Conservation (phyloP, 805 yeast genomes). For the Wickerhamomyces sydowiorum region DNA sequence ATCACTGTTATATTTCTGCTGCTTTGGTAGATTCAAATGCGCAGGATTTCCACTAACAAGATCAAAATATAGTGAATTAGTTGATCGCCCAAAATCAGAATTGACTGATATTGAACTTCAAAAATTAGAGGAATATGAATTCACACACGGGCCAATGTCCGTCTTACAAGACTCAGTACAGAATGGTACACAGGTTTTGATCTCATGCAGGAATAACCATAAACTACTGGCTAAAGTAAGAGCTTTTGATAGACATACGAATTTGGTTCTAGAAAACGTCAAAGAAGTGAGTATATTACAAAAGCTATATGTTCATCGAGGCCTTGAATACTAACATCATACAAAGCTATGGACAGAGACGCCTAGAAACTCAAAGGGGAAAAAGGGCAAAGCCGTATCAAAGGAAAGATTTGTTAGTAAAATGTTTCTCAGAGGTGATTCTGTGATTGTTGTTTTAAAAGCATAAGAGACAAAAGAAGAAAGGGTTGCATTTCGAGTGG, state of each 20-base stretch:
- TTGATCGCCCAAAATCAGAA: slow-evolving; percentile 73
- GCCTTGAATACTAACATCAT: not conserved
- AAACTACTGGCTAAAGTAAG: slow-evolving; percentile 85
- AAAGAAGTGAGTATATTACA: slow-evolving; percentile 51
- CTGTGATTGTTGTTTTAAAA: slow-evolving; percentile 77
- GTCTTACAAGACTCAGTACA: slow-evolving; percentile 79
- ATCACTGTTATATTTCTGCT: not conserved
- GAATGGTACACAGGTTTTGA: slow-evolving; percentile 69
- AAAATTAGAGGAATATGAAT: slow-evolving; percentile 84
- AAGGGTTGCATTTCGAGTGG: no score
- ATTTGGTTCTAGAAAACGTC: slow-evolving; percentile 87
- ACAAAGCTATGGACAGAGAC: slow-evolving; percentile 55
- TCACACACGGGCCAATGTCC: slow-evolving; percentile 85
- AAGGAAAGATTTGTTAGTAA: slow-evolving; percentile 81
- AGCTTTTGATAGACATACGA: slow-evolving; percentile 95
- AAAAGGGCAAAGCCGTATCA: slow-evolving; percentile 58
- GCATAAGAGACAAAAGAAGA: no score
- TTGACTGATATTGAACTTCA: slow-evolving; percentile 74
- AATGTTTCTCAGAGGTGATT: slow-evolving; percentile 91
- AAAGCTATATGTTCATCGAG: not conserved
- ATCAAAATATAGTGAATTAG: slow-evolving; percentile 43
- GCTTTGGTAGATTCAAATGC: not conserved
- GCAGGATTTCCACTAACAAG: not conserved
- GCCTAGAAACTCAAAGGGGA: slow-evolving; percentile 59
- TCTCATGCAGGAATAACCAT: slow-evolving; percentile 89